phyloP scores from a whole-genome alignment of 345 rosid species.

The Gossypium herbaceum region DNA sequence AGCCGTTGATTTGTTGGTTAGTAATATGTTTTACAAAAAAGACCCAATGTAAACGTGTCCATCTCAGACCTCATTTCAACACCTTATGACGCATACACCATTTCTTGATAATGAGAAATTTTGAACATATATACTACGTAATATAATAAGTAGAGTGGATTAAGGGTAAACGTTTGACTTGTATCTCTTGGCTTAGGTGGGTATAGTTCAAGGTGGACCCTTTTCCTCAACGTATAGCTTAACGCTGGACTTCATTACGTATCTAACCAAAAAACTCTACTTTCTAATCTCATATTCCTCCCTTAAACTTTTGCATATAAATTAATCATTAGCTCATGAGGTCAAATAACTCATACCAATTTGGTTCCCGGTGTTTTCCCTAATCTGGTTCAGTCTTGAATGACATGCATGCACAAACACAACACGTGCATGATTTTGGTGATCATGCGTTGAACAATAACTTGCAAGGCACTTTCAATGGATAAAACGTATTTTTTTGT shows the following conservation, averaged over 20 bases:
- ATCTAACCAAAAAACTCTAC: not conserved
- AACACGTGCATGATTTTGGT: not conserved
- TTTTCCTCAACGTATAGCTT: slow-evolving; percentile 4
- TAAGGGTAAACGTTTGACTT: slow-evolving; percentile 36
- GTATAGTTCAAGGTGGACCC: slow-evolving; percentile 32
- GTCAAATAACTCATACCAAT: not conserved
- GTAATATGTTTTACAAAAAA: not conserved
- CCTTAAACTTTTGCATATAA: not conserved
- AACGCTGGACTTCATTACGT: slow-evolving; percentile 12
- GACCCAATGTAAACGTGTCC: slow-evolving; percentile 5
- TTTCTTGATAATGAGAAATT: not conserved
- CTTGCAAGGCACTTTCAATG: slow-evolving; percentile 15
- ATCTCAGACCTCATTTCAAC: not conserved
- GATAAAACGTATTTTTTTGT: not conserved
- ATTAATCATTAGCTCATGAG: not conserved
- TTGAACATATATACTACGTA: not conserved
- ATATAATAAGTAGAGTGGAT: not conserved
- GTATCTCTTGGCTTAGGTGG: slow-evolving; percentile 36
- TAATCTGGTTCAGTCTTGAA: not conserved
- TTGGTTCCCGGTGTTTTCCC: not conserved
- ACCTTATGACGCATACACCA: slow-evolving; percentile 4
- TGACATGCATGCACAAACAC: not conserved
- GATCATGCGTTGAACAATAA: not conserved
- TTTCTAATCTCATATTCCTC: not conserved
- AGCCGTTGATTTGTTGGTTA: not conserved